Base-by-base conservation (phyloP, 2,329 filamentous ascomycete genomes). In the Colletotrichum chlorophyti region DNA sequence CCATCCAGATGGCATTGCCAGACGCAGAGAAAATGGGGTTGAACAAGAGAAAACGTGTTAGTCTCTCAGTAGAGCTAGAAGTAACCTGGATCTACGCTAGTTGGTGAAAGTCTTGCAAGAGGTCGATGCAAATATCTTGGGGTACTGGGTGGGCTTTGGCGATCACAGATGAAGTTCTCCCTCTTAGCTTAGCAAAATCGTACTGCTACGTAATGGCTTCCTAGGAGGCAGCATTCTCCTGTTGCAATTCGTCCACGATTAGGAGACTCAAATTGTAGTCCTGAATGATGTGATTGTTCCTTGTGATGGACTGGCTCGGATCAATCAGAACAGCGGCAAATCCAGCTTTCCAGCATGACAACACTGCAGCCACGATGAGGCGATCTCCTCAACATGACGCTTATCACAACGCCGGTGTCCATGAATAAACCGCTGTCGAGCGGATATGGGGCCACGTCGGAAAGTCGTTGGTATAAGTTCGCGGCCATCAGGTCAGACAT, bases 401-500 rank as follows among this genome's bases (percentile, higher is more conserved):
- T 27, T 45, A 32, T 8, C 3, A 45, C 26, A 45, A 45, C 42
- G 26, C 26, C 15, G 35, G 7, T 7, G 35, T 19, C 35, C 35
- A 38, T 38, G 5, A 38, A 15, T 21, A 38, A 38, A 21, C 35
- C 35, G 35, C 15, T 38, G 11, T 38, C 17, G 35, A 38, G 35
- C 17, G 35, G 35, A 21, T 38, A 38, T 12, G 35, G n/a, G 35
- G 15, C 35, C 17, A 38, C 35, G 4, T 12, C 35, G 7, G 35
- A 38, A 38, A 38, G 35, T 23, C 35, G 35, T 19, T 10, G 35
- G 15, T 21, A 7, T 19, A 38, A 12, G 19, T 32, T 27, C 7
- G 26, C n/a, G 24, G 42, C 42, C 42, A 45, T 45, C 26, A 45
- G 26, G 15, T 45, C 42, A 45, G 42, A 45, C 42, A 45, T 45